These are phyloP conservation scores for Dictyostelium citrinum DNA, from an alignment of 78 protist species.

Conservation along the genomic window DNA sequence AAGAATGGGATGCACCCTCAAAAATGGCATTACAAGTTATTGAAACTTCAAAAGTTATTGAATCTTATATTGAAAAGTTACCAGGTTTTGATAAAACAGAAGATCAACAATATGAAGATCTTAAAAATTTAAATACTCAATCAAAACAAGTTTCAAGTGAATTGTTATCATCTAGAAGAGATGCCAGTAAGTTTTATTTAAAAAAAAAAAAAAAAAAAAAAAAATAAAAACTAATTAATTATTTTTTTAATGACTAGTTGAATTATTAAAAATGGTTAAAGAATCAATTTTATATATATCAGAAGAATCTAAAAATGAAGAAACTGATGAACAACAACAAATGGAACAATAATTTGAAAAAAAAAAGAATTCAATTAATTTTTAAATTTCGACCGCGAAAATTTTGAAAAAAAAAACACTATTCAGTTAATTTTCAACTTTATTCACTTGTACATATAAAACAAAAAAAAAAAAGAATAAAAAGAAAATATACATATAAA, in stretches of 20 bases:
- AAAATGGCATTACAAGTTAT: slow-evolving; percentile 62
- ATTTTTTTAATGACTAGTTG: not conserved
- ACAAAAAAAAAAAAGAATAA: not conserved
- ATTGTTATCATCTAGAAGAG: slow-evolving; percentile 5
- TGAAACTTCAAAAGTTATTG: slow-evolving; percentile 61
- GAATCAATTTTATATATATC: slow-evolving; percentile 28
- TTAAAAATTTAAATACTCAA: slow-evolving; percentile 11
- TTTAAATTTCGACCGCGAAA: not conserved
- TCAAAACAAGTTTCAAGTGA: not conserved
- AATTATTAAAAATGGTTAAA: slow-evolving; percentile 34
- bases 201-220: not conserved
- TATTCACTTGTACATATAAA: not conserved
- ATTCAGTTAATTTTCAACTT: not conserved
- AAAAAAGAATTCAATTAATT: not conserved
- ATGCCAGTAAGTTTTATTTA: slow-evolving; percentile 13
- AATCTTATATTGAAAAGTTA: slow-evolving; percentile 49
- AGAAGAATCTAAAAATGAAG: slow-evolving; percentile 9
- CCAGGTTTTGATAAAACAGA: slow-evolving; percentile 64
- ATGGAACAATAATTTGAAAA: not conserved
- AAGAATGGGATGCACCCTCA: not conserved
- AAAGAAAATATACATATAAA: not conserved
- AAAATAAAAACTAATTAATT: not conserved
- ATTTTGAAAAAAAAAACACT: not conserved
- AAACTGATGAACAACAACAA: not conserved
- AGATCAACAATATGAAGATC: slow-evolving; percentile 36